Evolutionary conservation across 2,329 filamentous ascomycete species (phyloP), one percentile per base, ranked within the genome.

Genomic region (Dactylellina haptotyla): DNA sequence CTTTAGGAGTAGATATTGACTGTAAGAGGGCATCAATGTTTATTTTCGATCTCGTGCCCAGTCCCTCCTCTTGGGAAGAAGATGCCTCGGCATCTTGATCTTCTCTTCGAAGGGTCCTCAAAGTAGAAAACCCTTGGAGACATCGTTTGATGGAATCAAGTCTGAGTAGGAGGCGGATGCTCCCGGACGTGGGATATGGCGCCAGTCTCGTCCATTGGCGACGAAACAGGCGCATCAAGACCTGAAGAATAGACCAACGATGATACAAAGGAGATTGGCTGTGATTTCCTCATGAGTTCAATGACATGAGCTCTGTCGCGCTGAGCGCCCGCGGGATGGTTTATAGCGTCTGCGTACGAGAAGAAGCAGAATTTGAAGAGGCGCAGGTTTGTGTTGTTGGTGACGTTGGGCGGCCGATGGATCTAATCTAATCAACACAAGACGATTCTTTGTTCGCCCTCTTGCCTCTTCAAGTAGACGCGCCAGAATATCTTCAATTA

Each of bases 351-450:
- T 34, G 50, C 45, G 45, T 18, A 5, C 32, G 28, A 39, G 14
- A 48, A 25, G 30, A 26, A 48, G 46, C 32, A 69, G 64, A 69
- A 25, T 69, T 69, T 61, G 45, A 43, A 37, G 34, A 46, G 48
- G 23, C 18, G 45, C 25, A 34, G 39, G 9, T 48, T 54, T 69
- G 64, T 56, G 64, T 69, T 71, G 66, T 34, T 26, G 18, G n/a
- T 25, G 51, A 30, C 28, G 46, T 51, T 26, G 20, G 51, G 16
- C 58, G 48, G 56, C 51, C 53, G 66, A 63, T 63, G 10, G 2
- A 62, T 72, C 67, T 64, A 57, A 65, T 71, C 66, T 71, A 57
- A 71, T 71, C 66, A 30, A 46, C 9, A 37, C 43, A 39, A 48
- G 6, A 37, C 20, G 34, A 3, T n/a, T 16, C 1, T 51, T 51